These are phyloP conservation scores for Fragilaria crotonensis DNA, from an alignment of 108 stramenopile genomes.

Conservation along the genomic window DNA sequence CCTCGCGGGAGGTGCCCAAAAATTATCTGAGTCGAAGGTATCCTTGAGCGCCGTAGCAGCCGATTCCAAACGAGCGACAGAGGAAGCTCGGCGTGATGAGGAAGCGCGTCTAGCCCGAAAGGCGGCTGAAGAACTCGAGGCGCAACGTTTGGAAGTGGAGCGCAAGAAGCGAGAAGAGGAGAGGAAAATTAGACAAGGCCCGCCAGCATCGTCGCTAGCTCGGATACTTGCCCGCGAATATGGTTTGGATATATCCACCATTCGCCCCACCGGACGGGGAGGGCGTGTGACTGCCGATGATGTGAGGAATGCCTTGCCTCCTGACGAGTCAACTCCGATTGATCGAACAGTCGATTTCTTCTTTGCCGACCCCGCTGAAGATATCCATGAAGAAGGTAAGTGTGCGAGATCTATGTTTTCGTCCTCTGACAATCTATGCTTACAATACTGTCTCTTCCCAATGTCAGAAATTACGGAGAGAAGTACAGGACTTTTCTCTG, in stretches of 20 bases:
- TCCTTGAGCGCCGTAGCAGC: too few species aligned
- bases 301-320: not conserved
- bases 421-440: not conserved
- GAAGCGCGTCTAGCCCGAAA: not conserved
- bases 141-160: not conserved
- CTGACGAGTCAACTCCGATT: not conserved
- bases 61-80: too few species aligned
- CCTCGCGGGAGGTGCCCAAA: too few species aligned
- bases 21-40: too few species aligned
- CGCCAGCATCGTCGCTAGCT: not conserved
- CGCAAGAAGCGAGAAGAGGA: not conserved
- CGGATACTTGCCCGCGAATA: not conserved
- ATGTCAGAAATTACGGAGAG: not conserved
- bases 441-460: not conserved
- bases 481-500: not conserved
- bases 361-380: not conserved
- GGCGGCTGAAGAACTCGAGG: not conserved
- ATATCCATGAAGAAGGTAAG: not conserved
- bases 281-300: constrained; percentile 1
- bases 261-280: not conserved
- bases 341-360: not conserved
- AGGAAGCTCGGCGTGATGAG: not conserved
- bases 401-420: not conserved
- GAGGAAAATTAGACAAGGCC: not conserved
- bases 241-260: not conserved